Evolutionary conservation across 2,329 filamentous ascomycete species (phyloP).

Genomic region (Chaetothyriales sp.): DNA sequence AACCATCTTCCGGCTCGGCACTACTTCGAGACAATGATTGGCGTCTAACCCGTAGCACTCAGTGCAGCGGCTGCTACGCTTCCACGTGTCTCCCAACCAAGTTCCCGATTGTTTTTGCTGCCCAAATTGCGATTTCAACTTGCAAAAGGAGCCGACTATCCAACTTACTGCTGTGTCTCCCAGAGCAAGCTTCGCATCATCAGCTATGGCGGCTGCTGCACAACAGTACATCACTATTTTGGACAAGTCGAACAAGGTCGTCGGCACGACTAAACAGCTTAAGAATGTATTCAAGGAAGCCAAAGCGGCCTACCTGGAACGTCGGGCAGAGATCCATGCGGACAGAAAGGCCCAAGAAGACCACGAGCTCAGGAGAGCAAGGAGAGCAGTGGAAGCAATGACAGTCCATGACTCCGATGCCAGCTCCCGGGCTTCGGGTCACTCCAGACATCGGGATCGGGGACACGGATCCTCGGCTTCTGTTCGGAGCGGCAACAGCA

Average conservation of each 20-base stretch:
- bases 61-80: not conserved
- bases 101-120: not conserved
- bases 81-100: not conserved
- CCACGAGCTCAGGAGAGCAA: conserved; percentile 43
- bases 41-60: not conserved
- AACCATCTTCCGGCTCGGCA: not conserved
- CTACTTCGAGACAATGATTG: not conserved
- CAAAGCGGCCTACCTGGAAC: conserved; percentile 71
- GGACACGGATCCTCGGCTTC: conserved; percentile 5
- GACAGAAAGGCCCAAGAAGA: conserved; percentile 48
- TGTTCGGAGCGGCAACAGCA: conserved; percentile 1
- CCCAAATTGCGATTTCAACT: not conserved
- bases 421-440: not conserved
- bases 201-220: conserved; percentile 27
- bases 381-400: conserved; percentile 30
- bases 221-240: conserved; percentile 81
- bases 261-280: conserved; percentile 80
- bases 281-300: conserved; percentile 86
- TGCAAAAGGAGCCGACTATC: not conserved
- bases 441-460: conserved; percentile 5
- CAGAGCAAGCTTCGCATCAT: not conserved
- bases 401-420: conserved; percentile 29
- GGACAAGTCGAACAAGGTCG: conserved; percentile 80
- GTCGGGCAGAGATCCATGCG: conserved; percentile 65
- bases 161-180: not conserved